Conservation (phyloP, 768 basidiomycete species). For the Holtermanniella nyarrowii region DNA sequence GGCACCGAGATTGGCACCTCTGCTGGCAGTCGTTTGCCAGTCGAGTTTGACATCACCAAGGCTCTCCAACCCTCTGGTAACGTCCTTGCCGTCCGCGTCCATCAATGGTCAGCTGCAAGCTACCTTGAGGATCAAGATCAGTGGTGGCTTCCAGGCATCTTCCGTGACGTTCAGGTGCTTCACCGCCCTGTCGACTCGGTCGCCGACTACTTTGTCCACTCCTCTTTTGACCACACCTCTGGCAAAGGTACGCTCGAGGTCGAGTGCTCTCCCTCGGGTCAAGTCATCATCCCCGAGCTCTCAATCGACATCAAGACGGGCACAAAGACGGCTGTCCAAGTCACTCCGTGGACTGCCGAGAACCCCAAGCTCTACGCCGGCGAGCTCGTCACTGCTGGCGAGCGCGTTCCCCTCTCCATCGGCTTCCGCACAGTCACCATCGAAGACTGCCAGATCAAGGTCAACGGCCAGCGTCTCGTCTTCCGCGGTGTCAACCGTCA, state of each 20-base stretch:
- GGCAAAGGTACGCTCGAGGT: slow-evolving; percentile 1
- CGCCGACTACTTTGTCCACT: slow-evolving; percentile 2
- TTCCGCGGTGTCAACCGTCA: slow-evolving; percentile 7
- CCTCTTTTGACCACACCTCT: background rate
- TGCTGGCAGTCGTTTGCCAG: background rate
- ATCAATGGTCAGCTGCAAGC: slow-evolving; percentile 2
- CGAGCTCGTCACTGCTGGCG: background rate
- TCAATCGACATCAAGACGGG: slow-evolving; percentile 1
- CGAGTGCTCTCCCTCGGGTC: slow-evolving; percentile 1
- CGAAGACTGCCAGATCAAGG: slow-evolving; percentile 1
- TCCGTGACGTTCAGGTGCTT: background rate
- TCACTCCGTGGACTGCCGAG: slow-evolving; percentile 6
- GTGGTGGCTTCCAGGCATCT: slow-evolving; percentile 7
- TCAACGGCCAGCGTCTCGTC: slow-evolving; percentile 5
- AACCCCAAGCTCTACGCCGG: slow-evolving; percentile 1
- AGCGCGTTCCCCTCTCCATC: background rate
- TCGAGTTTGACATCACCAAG: slow-evolving; percentile 4
- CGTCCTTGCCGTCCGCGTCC: background rate
- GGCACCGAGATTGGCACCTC: slow-evolving; percentile 1
- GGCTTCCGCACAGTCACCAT: slow-evolving; percentile 6
- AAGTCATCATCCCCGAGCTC: slow-evolving; percentile 5
- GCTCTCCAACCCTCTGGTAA: background rate
- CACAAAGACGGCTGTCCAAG: background rate
- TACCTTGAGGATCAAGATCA: slow-evolving; percentile 7
- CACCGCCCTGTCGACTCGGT: background rate